These are phyloP conservation scores for Achaetomium macrosporum DNA, from an alignment of 2,329 filamentous ascomycete species.

Conservation along the genomic window DNA sequence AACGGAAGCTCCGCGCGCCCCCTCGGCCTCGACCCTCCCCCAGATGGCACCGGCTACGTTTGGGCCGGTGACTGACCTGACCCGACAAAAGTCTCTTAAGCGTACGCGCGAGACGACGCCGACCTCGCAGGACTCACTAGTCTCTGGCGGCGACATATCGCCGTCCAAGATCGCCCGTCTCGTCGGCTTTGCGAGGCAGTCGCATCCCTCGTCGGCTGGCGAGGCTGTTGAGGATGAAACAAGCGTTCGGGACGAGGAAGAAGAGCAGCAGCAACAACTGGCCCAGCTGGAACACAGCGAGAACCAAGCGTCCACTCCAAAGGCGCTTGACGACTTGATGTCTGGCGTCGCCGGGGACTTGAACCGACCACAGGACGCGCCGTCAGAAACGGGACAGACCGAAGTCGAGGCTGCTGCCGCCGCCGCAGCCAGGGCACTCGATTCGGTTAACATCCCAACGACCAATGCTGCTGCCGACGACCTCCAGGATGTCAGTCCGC, in stretches of 20 bases:
- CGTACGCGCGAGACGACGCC: constrained; percentile 45
- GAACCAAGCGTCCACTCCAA: constrained; percentile 43
- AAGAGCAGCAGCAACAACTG: constrained; percentile 35
- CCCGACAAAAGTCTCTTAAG: constrained; percentile 39
- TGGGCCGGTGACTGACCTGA: constrained; percentile 34
- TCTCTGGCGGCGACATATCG: constrained; percentile 37
- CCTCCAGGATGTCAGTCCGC: constrained; percentile 40
- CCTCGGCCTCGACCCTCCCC: constrained; percentile 30
- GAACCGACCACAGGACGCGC: constrained; percentile 51
- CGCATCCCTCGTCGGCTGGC: constrained; percentile 45
- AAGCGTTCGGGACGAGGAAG: constrained; percentile 40
- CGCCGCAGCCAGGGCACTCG: constrained; percentile 34
- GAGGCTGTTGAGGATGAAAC: constrained; percentile 51
- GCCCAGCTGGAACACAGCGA: constrained; percentile 8
- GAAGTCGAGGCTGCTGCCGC: constrained; percentile 39
- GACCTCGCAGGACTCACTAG: constrained; percentile 32
- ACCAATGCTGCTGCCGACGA: constrained; percentile 32
- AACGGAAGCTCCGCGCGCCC: constrained; percentile 43
- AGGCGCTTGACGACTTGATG: constrained; percentile 48
- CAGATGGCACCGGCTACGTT: constrained; percentile 33
- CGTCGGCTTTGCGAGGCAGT: constrained; percentile 36
- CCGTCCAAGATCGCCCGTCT: constrained; percentile 51
- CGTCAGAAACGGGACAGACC: constrained; percentile 24
- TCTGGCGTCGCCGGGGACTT: constrained; percentile 47
- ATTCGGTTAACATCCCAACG: constrained; percentile 28